Conservation (phyloP, 345 rosid genomes). For the Anacardium occidentale region DNA sequence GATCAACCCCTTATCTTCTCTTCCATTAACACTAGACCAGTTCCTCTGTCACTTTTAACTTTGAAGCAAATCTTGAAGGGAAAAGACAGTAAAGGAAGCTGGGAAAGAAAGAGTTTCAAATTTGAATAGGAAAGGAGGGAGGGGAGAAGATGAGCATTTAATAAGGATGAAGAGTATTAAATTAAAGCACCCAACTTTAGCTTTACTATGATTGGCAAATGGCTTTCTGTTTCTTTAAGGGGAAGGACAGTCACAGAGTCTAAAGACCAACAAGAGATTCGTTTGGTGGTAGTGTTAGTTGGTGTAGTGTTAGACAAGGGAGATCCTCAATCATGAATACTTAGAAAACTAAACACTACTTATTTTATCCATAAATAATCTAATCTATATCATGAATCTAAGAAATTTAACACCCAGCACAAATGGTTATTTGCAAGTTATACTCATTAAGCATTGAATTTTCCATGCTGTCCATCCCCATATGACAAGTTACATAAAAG, state of each 20-base stretch:
- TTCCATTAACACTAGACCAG: not conserved
- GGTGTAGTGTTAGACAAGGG: conserved; percentile 54
- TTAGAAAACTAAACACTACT: conserved; percentile 16
- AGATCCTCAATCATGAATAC: conserved; percentile 34
- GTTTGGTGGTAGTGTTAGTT: conserved; percentile 46
- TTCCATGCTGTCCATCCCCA: not conserved
- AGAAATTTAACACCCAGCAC: no score
- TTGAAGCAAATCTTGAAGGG: not conserved
- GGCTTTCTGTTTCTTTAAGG: conserved; percentile 55
- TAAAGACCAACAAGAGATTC: conserved; percentile 13
- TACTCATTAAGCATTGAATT: not conserved
- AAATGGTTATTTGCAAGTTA: not conserved
- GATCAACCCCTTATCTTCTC: not conserved
- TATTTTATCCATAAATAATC: conserved; percentile 11
- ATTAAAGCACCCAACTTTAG: conserved; percentile 29
- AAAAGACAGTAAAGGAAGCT: not conserved
- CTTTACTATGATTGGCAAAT: conserved; percentile 35
- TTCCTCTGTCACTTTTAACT: not conserved
- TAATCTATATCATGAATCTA: no score
- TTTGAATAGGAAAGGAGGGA: conserved; percentile 35
- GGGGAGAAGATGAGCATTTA: conserved; percentile 15
- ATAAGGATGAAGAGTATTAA: conserved; percentile 11
- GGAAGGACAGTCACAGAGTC: conserved; percentile 30
- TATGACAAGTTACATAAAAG: not conserved
- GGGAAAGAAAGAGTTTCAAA: conserved; percentile 15